phyloP scores from a whole-genome alignment of 1,284 basidiomycete genomes.

The Austroboletus novae-zelandiae region DNA sequence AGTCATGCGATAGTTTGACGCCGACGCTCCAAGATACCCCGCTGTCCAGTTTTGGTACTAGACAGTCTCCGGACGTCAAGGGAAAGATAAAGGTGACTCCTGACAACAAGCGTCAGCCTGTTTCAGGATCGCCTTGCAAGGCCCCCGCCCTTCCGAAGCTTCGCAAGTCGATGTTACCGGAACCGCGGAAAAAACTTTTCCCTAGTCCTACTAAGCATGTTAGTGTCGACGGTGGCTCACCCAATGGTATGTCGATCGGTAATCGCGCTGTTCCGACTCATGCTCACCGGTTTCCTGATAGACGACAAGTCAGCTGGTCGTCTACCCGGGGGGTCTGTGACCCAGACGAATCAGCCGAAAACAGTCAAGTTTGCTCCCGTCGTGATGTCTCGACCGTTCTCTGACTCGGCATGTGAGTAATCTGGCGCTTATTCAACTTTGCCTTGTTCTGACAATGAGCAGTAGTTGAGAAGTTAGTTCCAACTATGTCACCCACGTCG shows the following conservation, averaged over 20 bases:
- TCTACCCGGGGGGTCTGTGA: constrained; percentile 13
- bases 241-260: constrained; percentile 6
- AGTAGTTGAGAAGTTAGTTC: constrained; percentile 1
- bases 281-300: constrained; percentile 12
- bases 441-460: constrained; percentile 7
- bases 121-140: constrained; percentile 3
- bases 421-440: background rate
- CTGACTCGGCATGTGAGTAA: constrained; percentile 11
- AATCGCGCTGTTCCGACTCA: background rate
- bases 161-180: constrained; percentile 12
- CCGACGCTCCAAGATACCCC: constrained; percentile 8
- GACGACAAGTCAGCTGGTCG: constrained; percentile 7
- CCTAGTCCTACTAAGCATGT: constrained; percentile 1
- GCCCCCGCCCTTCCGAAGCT: background rate
- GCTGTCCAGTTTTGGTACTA: constrained; percentile 4
- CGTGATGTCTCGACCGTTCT: background rate
- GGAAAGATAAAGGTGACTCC: background rate
- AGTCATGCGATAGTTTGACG: constrained; percentile 1
- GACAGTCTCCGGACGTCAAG: constrained; percentile 1
- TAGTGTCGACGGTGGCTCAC: background rate
- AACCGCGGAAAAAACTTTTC: constrained; percentile 5
- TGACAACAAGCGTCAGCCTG: constrained; percentile 4
- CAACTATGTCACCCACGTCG: constrained; percentile 7
- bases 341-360: constrained; percentile 9
- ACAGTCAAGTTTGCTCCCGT: background rate